Evolutionary conservation across 2,329 filamentous ascomycete genomes (phyloP).

Genomic region (Thermoascus crustaceus): DNA sequence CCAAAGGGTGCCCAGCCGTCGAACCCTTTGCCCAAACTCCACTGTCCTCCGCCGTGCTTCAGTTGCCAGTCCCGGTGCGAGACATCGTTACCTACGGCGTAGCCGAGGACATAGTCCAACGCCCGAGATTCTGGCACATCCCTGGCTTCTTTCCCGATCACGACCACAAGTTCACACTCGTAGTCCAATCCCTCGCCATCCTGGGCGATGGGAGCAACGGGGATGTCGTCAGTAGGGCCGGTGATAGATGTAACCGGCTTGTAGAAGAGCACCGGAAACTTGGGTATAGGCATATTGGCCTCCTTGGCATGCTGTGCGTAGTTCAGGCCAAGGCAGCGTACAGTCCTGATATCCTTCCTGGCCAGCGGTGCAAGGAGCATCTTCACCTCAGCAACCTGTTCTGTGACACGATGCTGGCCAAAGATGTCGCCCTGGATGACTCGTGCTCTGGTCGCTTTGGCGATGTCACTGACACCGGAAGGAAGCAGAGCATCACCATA

Average conservation of each 20-base stretch:
- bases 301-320: conserved; percentile 65
- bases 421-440: conserved; percentile 61
- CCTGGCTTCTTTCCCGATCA: conserved; percentile 60
- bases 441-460: conserved; percentile 52
- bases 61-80: conserved; percentile 71
- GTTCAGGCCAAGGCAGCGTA: conserved; percentile 63
- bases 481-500: conserved; percentile 69
- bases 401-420: conserved; percentile 55
- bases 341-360: conserved; percentile 54
- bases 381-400: conserved; percentile 47
- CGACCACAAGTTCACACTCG: conserved; percentile 67
- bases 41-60: conserved; percentile 59
- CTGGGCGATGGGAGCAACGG: conserved; percentile 58
- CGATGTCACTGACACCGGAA: conserved; percentile 50
- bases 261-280: conserved; percentile 66
- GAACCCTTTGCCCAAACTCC: conserved; percentile 65
- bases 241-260: conserved; percentile 60
- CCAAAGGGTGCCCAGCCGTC: conserved; percentile 69
- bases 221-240: conserved; percentile 58
- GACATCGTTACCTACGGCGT: conserved; percentile 70
- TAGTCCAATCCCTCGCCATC: conserved; percentile 62
- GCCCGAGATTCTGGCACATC: conserved; percentile 59
- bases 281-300: conserved; percentile 59
- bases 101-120: conserved; percentile 65
- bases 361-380: conserved; percentile 57